Percentiles rank a stretch among this genome's conserved stretches.
These are phyloP conservation scores for Daldinia decipiens DNA, from an alignment of 495 filamentous ascomycete genomes.

Conservation along the genomic window DNA sequence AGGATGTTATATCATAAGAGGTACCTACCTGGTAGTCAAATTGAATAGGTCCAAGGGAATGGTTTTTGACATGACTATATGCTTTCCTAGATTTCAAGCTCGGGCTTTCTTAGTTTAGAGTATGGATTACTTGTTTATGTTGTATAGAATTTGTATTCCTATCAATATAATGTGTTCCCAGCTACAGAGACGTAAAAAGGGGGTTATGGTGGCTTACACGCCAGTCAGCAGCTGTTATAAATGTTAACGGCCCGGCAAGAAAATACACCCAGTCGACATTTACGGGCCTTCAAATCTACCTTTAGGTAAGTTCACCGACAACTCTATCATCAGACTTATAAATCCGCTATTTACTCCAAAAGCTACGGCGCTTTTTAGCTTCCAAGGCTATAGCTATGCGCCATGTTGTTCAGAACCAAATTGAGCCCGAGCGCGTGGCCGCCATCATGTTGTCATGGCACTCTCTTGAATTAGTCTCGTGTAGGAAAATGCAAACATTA, in stretches of 20 bases:
- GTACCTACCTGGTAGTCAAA: too few species aligned
- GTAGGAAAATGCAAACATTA: conserved; percentile 48
- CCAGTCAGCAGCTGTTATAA: neutral
- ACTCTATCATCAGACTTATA: conserved; percentile 2
- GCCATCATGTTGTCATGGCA: conserved; percentile 45
- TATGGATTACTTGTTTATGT: too few species aligned
- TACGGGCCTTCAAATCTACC: neutral
- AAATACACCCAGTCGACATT: neutral
- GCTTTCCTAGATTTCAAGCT: too few species aligned
- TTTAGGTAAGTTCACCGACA: neutral
- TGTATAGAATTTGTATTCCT: neutral
- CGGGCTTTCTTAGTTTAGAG: too few species aligned
- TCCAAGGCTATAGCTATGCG: neutral
- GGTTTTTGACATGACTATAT: too few species aligned
- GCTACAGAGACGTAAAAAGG: neutral
- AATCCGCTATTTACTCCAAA: neutral
- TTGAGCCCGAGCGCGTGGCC: conserved; percentile 37
- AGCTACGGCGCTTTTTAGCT: neutral
- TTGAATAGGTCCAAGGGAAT: too few species aligned
- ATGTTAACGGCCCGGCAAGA: neutral
- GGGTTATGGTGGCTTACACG: neutral
- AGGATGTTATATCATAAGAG: too few species aligned
- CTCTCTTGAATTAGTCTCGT: conserved; percentile 44
- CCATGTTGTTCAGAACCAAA: neutral
- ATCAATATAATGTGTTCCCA: neutral